These are phyloP conservation scores for Chrysoporthe deuterocubensis DNA, from an alignment of 2,329 filamentous ascomycete genomes.

Conservation along the genomic window DNA sequence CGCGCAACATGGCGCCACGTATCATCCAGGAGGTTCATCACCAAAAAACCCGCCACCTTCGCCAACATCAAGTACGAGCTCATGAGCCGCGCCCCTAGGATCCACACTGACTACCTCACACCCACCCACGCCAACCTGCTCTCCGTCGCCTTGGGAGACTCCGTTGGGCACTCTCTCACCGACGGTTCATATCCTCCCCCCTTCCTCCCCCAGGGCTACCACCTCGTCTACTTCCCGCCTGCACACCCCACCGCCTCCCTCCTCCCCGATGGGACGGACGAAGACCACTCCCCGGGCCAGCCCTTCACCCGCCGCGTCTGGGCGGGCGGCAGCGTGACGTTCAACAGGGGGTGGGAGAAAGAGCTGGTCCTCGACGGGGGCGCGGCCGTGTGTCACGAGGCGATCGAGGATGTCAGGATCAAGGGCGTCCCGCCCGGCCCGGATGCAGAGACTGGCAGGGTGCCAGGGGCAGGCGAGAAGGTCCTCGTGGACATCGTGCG, in stretches of 20 bases:
- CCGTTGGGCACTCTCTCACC: conserved; percentile 22
- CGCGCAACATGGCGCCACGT: conserved; percentile 16
- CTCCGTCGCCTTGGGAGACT: conserved; percentile 56
- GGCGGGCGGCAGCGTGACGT: conserved; percentile 77
- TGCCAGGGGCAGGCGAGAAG: conserved; percentile 42
- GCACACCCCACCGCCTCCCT: conserved; percentile 65
- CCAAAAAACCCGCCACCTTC: conserved; percentile 23
- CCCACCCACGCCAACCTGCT: conserved; percentile 70
- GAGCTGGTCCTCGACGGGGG: conserved; percentile 45
- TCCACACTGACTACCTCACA: conserved; percentile 51
- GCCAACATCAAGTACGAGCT: conserved; percentile 26
- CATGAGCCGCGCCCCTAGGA: conserved; percentile 33
- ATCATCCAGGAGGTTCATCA: conserved; percentile 6
- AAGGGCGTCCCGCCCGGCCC: conserved; percentile 27
- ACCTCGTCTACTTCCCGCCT: conserved; percentile 86
- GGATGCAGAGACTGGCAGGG: conserved; percentile 28
- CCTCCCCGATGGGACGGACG: conserved; percentile 83
- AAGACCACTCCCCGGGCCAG: conserved; percentile 72
- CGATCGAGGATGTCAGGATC: conserved; percentile 44
- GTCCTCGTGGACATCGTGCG: conserved; percentile 57
- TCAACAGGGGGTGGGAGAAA: conserved; percentile 43
- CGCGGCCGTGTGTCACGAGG: conserved; percentile 50
- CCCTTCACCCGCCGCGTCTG: conserved; percentile 82
- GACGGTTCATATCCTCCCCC: not conserved
- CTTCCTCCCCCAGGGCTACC: conserved; percentile 68